phyloP scores from a whole-genome alignment of 306 rosid species.

The Vigna unguiculata region DNA sequence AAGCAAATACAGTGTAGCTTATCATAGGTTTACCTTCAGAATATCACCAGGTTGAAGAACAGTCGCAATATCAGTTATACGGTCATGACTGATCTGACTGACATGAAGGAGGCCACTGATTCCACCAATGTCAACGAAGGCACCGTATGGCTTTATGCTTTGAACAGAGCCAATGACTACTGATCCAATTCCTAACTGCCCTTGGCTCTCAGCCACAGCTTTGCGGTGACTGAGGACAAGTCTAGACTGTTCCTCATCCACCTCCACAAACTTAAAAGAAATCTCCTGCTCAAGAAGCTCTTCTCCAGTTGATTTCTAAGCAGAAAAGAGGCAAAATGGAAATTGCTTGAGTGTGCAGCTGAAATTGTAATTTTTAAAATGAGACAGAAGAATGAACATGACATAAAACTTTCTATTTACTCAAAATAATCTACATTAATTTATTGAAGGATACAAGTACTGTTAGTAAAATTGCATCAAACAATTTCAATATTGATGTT shows the following conservation, averaged over 20 bases:
- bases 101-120: constrained; percentile 98
- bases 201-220: constrained; percentile 95
- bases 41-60: constrained; percentile 97
- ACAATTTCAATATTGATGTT: constrained; percentile 4
- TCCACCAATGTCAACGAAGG: constrained; percentile 96
- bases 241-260: constrained; percentile 90
- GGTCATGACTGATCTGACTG: constrained; percentile 98
- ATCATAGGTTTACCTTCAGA: constrained; percentile 70
- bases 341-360: constrained; percentile 14
- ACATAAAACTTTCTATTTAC: constrained; percentile 8
- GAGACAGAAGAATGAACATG: constrained; percentile 1
- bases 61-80: constrained; percentile 83
- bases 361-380: constrained; percentile 3
- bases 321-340: constrained; percentile 19
- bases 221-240: constrained; percentile 96
- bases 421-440: constrained; percentile 34
- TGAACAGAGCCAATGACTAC: constrained; percentile 93
- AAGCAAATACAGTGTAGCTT: constrained; percentile 26
- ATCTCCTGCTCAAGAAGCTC: constrained; percentile 84
- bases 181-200: constrained; percentile 96
- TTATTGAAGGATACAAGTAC: constrained; percentile 31
- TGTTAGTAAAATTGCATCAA: constrained; percentile 20
- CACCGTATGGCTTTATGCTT: constrained; percentile 96
- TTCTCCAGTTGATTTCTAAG: constrained; percentile 79
- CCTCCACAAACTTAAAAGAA: constrained; percentile 97